Base-by-base conservation (phyloP, 108 stramenopile species). In the Fragilariopsis cylindrus region DNA sequence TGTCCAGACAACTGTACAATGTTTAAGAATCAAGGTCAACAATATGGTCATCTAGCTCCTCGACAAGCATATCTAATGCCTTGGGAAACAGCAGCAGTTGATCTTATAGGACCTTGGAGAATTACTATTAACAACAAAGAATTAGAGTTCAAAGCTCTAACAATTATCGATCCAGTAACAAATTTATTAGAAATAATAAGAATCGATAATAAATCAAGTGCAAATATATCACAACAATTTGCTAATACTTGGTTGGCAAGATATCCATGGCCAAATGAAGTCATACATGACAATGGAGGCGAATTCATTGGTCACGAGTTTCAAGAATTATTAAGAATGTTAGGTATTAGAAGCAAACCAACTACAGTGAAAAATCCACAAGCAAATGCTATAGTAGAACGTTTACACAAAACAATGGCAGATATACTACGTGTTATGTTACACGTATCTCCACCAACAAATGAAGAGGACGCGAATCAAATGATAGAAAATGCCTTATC, bases 241-340 rank as follows among this genome's bases (percentile, higher is more conserved):
- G 62, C 74, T 15, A 71, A 72, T n/a, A 19, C 19, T 5, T 88
- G 87, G 87, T 49, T 85, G 15, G 13, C 66, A 1, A 69, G 82
- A 42, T 84, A 88, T 60, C 87, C 87, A 3, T 18, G 75, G 12
- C 84, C 84, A 4, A 12, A 50, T 3, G 47, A 18, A 44, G 42
- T 15, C n/a, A 54, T 83, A 49, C 65, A 74, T 73, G 87, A 85
- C 48, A 69, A 82, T 18, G 87, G 87, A 0, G 55, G 65, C 11
- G 87, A 88, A 65, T 88, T 85, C 60, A 67, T 60, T 19, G 84
- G 87, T 6, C 19, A 39, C 13, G 67, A 69, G 7, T 85, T 80
- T 48, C 80, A 82, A 72, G 5, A 48, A 5, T 6, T 74, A 21
- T 68, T 81, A 1, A 1, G 18, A 0, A 2, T 7, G 8, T 43